Percentiles rank a stretch among this genome's conserved stretches.
These are phyloP conservation scores for Beauveria brongniartii DNA, from an alignment of 2,329 filamentous ascomycete species.

Conservation along the genomic window DNA sequence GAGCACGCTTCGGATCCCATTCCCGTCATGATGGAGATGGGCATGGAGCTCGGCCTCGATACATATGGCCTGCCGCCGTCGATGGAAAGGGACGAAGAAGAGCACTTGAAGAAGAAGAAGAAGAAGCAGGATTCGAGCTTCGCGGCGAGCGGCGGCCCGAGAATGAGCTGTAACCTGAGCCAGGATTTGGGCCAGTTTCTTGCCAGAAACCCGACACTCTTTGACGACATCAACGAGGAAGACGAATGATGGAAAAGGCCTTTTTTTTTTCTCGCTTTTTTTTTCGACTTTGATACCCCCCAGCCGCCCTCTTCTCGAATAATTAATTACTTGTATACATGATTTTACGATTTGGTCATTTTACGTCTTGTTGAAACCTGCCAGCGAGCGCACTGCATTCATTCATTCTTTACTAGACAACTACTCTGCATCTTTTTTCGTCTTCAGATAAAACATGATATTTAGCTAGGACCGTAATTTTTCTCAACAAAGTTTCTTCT, in stretches of 20 bases:
- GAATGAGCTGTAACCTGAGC: constrained; percentile 54
- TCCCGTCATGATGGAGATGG: not conserved
- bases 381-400: not conserved
- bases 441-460: not conserved
- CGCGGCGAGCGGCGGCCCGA: constrained; percentile 25
- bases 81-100: not conserved
- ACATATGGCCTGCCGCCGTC: not conserved
- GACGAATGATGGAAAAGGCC: constrained; percentile 17
- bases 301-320: not conserved
- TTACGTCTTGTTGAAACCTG: not conserved
- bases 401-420: constrained; percentile 7
- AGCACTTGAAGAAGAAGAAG: not conserved
- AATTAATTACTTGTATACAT: not conserved
- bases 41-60: not conserved
- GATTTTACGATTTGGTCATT: not conserved
- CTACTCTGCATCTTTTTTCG: not conserved
- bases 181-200: constrained; percentile 53
- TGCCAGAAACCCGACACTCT: constrained; percentile 47
- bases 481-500: not conserved
- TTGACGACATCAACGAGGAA: constrained; percentile 23
- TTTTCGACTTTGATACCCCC: constrained; percentile 3
- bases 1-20: constrained; percentile 3
- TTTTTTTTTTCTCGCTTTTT: constrained; percentile 9
- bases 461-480: not conserved
- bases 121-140: not conserved